These are phyloP conservation scores for Cyberlindnera maritima DNA, from an alignment of 805 yeast species.

Conservation along the genomic window DNA sequence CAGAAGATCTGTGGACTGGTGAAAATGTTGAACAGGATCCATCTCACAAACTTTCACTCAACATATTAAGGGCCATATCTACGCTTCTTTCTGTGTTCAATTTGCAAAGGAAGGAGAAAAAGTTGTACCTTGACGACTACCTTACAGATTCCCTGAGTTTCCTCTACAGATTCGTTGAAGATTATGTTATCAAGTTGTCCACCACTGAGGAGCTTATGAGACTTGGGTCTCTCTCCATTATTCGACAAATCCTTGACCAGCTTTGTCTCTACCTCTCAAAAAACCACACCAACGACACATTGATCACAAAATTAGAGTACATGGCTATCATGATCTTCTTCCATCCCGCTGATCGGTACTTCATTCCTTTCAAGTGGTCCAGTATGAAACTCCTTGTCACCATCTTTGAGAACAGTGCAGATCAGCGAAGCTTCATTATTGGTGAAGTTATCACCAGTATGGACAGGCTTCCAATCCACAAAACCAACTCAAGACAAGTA, in stretches of 20 bases:
- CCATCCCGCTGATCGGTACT: constrained; percentile 17
- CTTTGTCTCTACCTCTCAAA: constrained; percentile 19
- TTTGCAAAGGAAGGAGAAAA: constrained; percentile 39
- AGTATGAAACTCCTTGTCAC: constrained; percentile 19
- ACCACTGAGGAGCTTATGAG: not conserved
- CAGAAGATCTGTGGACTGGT: constrained; percentile 21
- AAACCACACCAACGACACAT: constrained; percentile 43
- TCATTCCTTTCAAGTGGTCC: constrained; percentile 21
- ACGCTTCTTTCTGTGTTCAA: constrained; percentile 41
- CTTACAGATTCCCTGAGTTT: constrained; percentile 40
- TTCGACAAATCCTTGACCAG: constrained; percentile 17
- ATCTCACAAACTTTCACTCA: constrained; percentile 5
- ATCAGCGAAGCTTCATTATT: constrained; percentile 59
- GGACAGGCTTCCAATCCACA: constrained; percentile 47
- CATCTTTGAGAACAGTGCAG: constrained; percentile 31
- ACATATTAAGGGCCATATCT: constrained; percentile 19
- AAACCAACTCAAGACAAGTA: constrained; percentile 40
- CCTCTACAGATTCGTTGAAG: constrained; percentile 34
- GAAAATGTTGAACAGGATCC: constrained; percentile 3
- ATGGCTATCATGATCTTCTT: constrained; percentile 42
- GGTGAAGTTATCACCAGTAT: constrained; percentile 56
- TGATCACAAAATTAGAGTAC: constrained; percentile 59
- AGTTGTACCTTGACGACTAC: constrained; percentile 44
- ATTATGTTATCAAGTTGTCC: constrained; percentile 25
- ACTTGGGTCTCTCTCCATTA: constrained; percentile 5